These are phyloP conservation scores for Periconia macrospinosa DNA, from an alignment of 2,329 filamentous ascomycete genomes.

Conservation along the genomic window DNA sequence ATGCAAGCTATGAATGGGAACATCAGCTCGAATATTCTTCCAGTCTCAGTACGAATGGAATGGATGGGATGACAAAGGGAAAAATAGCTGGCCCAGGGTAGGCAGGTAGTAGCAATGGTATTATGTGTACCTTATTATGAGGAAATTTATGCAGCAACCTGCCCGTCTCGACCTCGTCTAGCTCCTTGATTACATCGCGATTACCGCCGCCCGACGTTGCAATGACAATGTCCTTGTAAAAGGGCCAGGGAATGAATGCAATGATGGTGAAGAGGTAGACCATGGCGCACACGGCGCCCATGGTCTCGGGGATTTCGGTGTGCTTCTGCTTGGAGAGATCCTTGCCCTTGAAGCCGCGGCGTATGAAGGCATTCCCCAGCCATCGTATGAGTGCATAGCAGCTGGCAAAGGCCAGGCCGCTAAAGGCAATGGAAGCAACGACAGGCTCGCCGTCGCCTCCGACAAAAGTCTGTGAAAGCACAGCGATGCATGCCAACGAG, in stretches of 20 bases:
- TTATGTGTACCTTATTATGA: slow-evolving; percentile 74
- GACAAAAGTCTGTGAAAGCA: slow-evolving; percentile 76
- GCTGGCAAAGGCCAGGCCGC: slow-evolving; percentile 78
- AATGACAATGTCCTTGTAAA: slow-evolving; percentile 97
- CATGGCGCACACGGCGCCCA: slow-evolving; percentile 90
- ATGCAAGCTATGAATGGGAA: slow-evolving; percentile 68
- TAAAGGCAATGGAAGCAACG: slow-evolving; percentile 84
- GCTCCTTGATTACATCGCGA: slow-evolving; percentile 77
- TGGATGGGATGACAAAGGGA: too few species aligned
- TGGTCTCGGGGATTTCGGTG: slow-evolving; percentile 87
- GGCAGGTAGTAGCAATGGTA: not conserved
- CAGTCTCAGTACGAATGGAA: too few species aligned
- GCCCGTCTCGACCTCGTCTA: slow-evolving; percentile 75
- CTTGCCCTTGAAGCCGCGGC: slow-evolving; percentile 82
- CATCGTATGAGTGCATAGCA: slow-evolving; percentile 88
- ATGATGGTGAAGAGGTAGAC: slow-evolving; percentile 90
- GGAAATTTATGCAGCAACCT: slow-evolving; percentile 89
- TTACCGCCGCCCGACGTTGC: slow-evolving; percentile 94
- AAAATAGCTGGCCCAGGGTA: too few species aligned
- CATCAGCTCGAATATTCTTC: not conserved
- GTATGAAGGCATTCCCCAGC: slow-evolving; percentile 88
- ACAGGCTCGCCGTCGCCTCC: slow-evolving; percentile 85
- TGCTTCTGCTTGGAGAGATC: slow-evolving; percentile 80
- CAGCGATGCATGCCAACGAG: slow-evolving; percentile 67
- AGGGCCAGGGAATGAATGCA: slow-evolving; percentile 92